A percentile compares a stretch with the other conserved stretches of the same genome.
phyloP scores from a whole-genome alignment of 2,329 filamentous ascomycete genomes.

The Epichloe amarillans region DNA sequence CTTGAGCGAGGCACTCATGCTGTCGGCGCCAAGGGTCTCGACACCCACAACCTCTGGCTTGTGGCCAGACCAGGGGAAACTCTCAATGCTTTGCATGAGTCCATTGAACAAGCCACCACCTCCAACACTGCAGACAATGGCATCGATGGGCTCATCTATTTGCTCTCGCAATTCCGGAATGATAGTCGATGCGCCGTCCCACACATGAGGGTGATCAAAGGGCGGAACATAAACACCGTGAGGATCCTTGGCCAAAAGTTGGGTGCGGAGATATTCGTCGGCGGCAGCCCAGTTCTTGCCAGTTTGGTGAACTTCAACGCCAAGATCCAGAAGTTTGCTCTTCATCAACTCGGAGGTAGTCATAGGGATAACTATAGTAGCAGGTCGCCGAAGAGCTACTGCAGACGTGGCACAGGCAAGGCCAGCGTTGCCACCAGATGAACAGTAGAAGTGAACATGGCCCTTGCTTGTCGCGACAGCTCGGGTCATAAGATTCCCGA shows the following conservation, averaged over 20 bases:
- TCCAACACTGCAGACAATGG: conserved; percentile 64
- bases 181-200: conserved; percentile 50
- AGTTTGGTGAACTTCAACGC: conserved; percentile 53
- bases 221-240: conserved; percentile 52
- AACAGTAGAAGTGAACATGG: conserved; percentile 60
- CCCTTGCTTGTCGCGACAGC: conserved; percentile 20
- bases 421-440: conserved; percentile 73
- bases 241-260: conserved; percentile 39
- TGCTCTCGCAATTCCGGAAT: conserved; percentile 36
- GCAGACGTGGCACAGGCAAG: conserved; percentile 69
- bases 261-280: conserved; percentile 49
- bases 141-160: conserved; percentile 41
- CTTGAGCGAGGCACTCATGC: conserved; percentile 47
- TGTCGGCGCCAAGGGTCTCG: conserved; percentile 64
- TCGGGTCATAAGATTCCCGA: conserved; percentile 53
- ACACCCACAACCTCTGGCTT: conserved; percentile 50
- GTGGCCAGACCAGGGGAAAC: conserved; percentile 19
- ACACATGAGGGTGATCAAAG: conserved; percentile 56
- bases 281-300: conserved; percentile 59
- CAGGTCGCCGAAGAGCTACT: conserved; percentile 45
- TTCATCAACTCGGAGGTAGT: conserved; percentile 57
- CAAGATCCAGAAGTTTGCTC: conserved; percentile 53
- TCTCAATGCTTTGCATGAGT: conserved; percentile 54
- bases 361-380: conserved; percentile 63
- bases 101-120: conserved; percentile 72